phyloP scores from a whole-genome alignment of 345 rosid genomes.

The Citrus mangshanensis region DNA sequence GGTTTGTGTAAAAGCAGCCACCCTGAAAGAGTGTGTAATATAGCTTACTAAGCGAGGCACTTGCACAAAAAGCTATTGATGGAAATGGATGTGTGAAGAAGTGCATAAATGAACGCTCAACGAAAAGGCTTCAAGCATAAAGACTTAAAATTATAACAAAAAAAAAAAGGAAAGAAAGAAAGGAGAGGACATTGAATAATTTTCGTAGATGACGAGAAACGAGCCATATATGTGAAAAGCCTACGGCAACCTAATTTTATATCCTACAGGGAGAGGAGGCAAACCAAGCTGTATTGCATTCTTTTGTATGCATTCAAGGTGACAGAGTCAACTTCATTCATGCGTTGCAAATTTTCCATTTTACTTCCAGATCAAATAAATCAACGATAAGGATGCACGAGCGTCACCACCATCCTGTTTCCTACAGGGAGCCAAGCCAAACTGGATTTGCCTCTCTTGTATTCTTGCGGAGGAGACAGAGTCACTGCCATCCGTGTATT shows the following conservation, averaged over 20 bases:
- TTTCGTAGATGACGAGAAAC: neutral
- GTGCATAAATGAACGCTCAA: no score
- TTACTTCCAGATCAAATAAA: neutral
- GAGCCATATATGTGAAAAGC: no score
- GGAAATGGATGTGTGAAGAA: no score
- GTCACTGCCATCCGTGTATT: neutral
- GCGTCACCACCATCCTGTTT: neutral
- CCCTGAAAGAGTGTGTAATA: neutral
- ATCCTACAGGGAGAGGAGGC: neutral
- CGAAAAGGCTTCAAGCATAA: neutral
- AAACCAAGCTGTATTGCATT: neutral
- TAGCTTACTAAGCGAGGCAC: neutral
- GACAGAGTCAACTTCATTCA: neutral
- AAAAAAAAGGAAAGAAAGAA: no score
- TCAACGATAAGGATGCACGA: neutral
- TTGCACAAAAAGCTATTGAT: no score
- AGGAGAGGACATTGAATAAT: neutral
- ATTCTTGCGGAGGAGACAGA: neutral
- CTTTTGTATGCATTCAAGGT: neutral
- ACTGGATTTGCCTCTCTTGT: neutral
- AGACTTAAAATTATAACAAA: neutral
- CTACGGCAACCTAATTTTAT: neutral
- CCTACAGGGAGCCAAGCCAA: neutral
- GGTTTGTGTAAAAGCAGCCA: neutral
- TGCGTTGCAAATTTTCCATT: neutral